phyloP scores from a whole-genome alignment of 495 filamentous ascomycete genomes.

The Penicillium longicatenatum region DNA sequence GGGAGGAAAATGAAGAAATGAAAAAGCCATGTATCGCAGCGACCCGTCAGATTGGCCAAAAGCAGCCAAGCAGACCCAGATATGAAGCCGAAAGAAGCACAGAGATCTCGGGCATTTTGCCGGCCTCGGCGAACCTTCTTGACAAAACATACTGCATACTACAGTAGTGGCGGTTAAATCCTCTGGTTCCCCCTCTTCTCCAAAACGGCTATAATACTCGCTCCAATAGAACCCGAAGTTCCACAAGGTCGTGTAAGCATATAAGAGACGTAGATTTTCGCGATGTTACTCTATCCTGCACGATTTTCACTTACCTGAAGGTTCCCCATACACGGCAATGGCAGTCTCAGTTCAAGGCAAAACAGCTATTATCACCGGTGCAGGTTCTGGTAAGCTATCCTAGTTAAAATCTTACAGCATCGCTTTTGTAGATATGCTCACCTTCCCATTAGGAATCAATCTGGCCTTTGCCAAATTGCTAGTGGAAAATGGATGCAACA shows the following conservation, averaged over 20 bases:
- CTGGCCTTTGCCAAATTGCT: conserved; percentile 61
- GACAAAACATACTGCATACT: background rate
- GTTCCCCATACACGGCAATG: conserved; percentile 20
- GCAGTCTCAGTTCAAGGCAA: conserved; percentile 57
- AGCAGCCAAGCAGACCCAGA: background rate
- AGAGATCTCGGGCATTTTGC: conserved; percentile 16
- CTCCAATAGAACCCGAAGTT: conserved; percentile 23
- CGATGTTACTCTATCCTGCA: background rate
- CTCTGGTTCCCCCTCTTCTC: conserved; percentile 14
- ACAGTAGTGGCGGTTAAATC: conserved; percentile 15
- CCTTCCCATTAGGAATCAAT: conserved; percentile 43
- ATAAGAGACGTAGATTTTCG: conserved; percentile 11
- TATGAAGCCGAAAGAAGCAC: conserved; percentile 4
- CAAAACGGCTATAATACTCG: conserved; percentile 21
- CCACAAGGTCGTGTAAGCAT: conserved; percentile 17
- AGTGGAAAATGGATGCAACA: conserved; percentile 61
- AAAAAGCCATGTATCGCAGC: background rate
- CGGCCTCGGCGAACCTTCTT: conserved; percentile 15
- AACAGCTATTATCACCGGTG: conserved; percentile 70
- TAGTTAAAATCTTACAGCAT: background rate
- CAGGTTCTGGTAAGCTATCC: conserved; percentile 60
- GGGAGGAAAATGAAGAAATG: background rate
- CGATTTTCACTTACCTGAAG: background rate
- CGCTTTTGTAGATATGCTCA: conserved; percentile 8
- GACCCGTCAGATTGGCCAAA: conserved; percentile 4